A percentile compares a stretch with the other conserved stretches of the same genome.
phyloP scores from a whole-genome alignment of 2,329 filamentous ascomycete species.

The Peltaster fructicola region DNA sequence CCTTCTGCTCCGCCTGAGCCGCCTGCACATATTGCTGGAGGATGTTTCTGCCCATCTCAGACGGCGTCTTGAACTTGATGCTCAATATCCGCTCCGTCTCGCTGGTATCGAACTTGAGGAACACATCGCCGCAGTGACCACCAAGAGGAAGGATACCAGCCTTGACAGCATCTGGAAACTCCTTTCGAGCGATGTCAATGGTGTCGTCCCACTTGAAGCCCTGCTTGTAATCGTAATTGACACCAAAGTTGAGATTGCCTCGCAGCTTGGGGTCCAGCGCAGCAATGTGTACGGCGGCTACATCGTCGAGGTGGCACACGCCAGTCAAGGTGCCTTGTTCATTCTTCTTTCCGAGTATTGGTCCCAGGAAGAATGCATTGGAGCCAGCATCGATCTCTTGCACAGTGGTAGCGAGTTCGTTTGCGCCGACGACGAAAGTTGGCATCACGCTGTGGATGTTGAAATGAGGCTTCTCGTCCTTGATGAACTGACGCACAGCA shows the following conservation, averaged over 20 bases:
- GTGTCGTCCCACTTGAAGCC: slow-evolving; percentile 4
- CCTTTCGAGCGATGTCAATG: slow-evolving; percentile 2
- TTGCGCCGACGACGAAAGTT: slow-evolving; percentile 10
- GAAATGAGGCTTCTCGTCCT: slow-evolving; percentile 7
- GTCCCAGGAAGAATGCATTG: slow-evolving; percentile 6
- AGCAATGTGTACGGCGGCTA: slow-evolving; percentile 14
- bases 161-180: slow-evolving; percentile 3
- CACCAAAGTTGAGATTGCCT: too few species aligned
- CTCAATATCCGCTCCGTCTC: slow-evolving; percentile 2
- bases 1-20: too few species aligned
- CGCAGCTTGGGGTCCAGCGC: slow-evolving; percentile 8
- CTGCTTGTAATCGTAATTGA: too few species aligned
- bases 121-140: slow-evolving; percentile 2
- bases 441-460: slow-evolving; percentile 10
- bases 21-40: slow-evolving; percentile 3
- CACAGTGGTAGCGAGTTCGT: slow-evolving; percentile 10
- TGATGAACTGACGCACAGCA: slow-evolving; percentile 6
- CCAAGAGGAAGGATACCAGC: slow-evolving; percentile 1
- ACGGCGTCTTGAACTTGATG: slow-evolving; percentile 2
- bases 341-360: slow-evolving; percentile 5
- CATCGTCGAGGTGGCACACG: slow-evolving; percentile 11
- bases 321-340: slow-evolving; percentile 5
- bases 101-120: slow-evolving; percentile 1
- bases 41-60: slow-evolving; percentile 2
- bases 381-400: slow-evolving; percentile 6